phyloP scores from a whole-genome alignment of 805 yeast genomes.

The Candida stauntonica region DNA sequence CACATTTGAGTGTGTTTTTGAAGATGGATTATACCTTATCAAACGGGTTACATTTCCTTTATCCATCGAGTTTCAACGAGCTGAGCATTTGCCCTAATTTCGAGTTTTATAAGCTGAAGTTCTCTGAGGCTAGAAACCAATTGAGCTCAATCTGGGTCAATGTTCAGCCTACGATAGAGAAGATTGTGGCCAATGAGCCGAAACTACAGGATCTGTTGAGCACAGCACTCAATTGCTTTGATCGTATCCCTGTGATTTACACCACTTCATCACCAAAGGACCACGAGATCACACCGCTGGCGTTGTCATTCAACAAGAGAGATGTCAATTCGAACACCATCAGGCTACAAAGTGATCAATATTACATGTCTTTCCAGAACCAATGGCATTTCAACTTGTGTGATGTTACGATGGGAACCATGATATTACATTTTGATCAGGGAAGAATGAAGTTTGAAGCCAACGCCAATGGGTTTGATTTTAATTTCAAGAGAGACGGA shows the following conservation, averaged over 20 bases:
- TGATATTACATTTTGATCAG: slow-evolving; percentile 39
- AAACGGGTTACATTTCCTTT: slow-evolving; percentile 68
- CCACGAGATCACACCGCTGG: slow-evolving; percentile 40
- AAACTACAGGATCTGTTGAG: slow-evolving; percentile 44
- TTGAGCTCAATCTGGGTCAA: slow-evolving; percentile 61
- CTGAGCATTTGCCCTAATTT: slow-evolving; percentile 57
- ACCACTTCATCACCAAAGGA: slow-evolving; percentile 26
- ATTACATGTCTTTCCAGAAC: slow-evolving; percentile 61
- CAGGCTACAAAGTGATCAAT: slow-evolving; percentile 52
- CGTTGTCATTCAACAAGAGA: slow-evolving; percentile 35
- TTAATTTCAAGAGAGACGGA: slow-evolving; percentile 40
- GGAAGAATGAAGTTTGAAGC: slow-evolving; percentile 51
- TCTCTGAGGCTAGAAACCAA: slow-evolving; percentile 56
- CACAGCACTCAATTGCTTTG: slow-evolving; percentile 57
- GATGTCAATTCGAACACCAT: slow-evolving; percentile 39
- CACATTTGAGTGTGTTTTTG: slow-evolving; percentile 60
- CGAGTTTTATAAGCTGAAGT: slow-evolving; percentile 59
- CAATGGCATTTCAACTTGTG: slow-evolving; percentile 77
- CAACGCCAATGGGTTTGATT: slow-evolving; percentile 59
- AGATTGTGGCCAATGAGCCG: slow-evolving; percentile 37
- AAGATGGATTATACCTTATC: slow-evolving; percentile 70
- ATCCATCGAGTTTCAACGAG: slow-evolving; percentile 67
- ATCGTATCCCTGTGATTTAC: slow-evolving; percentile 50
- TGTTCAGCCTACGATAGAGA: slow-evolving; percentile 48
- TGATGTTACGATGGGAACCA: slow-evolving; percentile 50